Base-by-base conservation (phyloP, 441 rosid genomes). In the Euphorbia corollata region DNA sequence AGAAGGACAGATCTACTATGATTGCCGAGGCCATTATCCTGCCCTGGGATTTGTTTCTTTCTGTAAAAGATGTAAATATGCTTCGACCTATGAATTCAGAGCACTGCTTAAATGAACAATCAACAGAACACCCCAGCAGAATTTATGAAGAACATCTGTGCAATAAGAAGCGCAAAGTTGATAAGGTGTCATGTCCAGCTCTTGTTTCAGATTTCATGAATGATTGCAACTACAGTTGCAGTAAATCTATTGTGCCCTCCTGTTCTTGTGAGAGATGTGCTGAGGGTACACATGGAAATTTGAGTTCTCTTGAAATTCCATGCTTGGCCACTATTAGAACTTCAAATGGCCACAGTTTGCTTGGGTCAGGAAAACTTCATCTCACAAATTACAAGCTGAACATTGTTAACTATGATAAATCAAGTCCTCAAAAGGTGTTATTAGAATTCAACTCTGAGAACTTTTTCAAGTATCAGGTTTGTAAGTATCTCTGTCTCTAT, bases 31-130 rank as follows among this genome's bases (percentile, higher is more conserved):
- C 86, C 50, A 55, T 80, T 54, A 51, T 89, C 78, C 71, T 89
- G 76, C 95, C 97, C 39, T 90, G 90, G 95, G 84, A 84, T 79
- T 77, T 93, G 69, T 72, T 75, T 78, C 83, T 90, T 74, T 38
- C 73, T 71, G 85, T 67, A 63, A 81, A 80, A 69, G 84, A 78
- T 73, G 87, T 74, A 74, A 64, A 61, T 59, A 7, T 48, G 62
- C 77, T 54, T 73, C 71, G 71, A 19, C 62, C 58, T 59, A 61
- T 68, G 62, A 67, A 66, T 74, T 64, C 67, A 61, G 74, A 54
- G 61, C 70, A 64, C 66, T 54, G 58, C 56, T 48, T 6, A 20
- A 43, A 47, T 39, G 60, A 75, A 60, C 19, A 63, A 8, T 15
- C 38, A 59, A 64, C 54, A 51, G 51, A 65, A 23, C 48, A 22